Base-by-base conservation (phyloP, 1,139 yeast species). In the Hyphopichia wangnamkhiaoensis region DNA sequence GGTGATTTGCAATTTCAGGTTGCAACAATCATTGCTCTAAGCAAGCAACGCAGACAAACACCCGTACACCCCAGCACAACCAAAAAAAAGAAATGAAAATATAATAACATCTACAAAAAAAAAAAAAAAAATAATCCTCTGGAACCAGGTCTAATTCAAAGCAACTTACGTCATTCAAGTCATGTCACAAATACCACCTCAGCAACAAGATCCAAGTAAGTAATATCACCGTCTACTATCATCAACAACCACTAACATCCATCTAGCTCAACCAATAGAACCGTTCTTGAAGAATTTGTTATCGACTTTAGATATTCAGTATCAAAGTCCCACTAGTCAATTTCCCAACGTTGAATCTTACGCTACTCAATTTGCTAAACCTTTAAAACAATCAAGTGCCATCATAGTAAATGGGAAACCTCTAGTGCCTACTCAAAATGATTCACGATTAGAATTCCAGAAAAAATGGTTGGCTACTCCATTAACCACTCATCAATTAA, bases 331-430 rank as follows among this genome's bases (percentile, higher is more conserved):
- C 42, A 55, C 53, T 26, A 57, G 50, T 18, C 54, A 58, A 27
- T 68, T 48, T 39, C 55, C 65, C 9, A 65, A 56, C 38, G 74
- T 76, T 9, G 80, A 76, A 48, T 61, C 74, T 9, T 74, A 79
- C 40, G 80, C 81, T 33, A 59, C 77, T 5, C 76, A 71, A 41
- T 71, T 77, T 39, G 78, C 76, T 23, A 69, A 72, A 42, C 74
- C 66, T 33, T 56, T 80, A 33, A 77, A 67, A 52, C 68, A 63
- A 23, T 56, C 61, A 24, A 59, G 76, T 33, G 78, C 79, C 4
- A 74, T 85, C 16, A 74, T 84, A 16, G 59, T 84, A 34, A 82
- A 85, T 55, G 87, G 90, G 0, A 70, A 73, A 25, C 91, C 93
- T 4, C 67, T 83, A 40, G 54, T 70, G 20, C 67, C 76, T 5